Percentiles rank a stretch among this genome's conserved stretches.
Conservation (phyloP, 129 eudicot genomes). For the Ambrosia trifida region DNA sequence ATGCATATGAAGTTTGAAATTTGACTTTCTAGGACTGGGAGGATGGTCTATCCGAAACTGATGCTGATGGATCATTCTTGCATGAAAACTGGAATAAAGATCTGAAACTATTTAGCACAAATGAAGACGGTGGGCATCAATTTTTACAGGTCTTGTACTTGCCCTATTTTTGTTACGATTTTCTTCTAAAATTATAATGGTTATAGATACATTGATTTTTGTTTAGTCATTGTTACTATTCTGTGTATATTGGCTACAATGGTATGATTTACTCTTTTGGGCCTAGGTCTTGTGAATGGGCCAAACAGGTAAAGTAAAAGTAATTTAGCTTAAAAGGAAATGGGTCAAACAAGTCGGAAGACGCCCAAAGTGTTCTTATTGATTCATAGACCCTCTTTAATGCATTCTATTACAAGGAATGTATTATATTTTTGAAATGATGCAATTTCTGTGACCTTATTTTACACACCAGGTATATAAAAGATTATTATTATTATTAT, state of each 20-base stretch:
- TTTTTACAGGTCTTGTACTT: conserved; percentile 69
- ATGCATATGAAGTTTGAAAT: neutral
- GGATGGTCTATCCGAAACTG: conserved; percentile 81
- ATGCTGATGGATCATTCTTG: conserved; percentile 96
- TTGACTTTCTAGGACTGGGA: conserved; percentile 77
- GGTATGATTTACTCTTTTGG: neutral
- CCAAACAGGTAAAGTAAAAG: neutral
- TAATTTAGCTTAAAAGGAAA: neutral
- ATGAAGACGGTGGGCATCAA: conserved; percentile 93
- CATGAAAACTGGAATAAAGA: conserved; percentile 98
- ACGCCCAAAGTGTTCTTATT: neutral
- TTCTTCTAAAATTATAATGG: neutral
- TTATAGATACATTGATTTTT: neutral
- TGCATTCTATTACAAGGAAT: neutral
- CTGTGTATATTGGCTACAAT: neutral
- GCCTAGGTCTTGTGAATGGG: neutral
- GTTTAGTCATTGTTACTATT: neutral
- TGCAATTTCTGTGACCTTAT: neutral
- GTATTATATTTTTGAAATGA: neutral
- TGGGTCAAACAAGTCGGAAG: neutral
- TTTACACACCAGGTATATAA: neutral
- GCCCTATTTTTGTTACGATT: neutral
- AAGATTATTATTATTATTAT: neutral
- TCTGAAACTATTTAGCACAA: conserved; percentile 68
- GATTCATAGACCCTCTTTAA: neutral